phyloP scores from a whole-genome alignment of 345 rosid species.

The Alliaria petiolata region DNA sequence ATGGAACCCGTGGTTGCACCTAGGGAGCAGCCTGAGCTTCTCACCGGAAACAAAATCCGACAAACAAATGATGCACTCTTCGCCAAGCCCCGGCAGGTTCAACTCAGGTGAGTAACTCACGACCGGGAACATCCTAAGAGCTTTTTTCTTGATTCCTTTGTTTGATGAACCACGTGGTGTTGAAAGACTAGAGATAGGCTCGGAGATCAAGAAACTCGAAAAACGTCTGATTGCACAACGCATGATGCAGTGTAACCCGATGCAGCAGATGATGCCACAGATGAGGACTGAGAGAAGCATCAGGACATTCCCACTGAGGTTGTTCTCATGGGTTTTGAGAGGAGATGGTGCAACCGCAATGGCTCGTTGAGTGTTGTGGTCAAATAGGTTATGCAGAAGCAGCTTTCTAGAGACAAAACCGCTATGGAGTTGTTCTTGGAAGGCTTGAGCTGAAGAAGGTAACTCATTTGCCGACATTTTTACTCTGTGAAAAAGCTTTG shows the following conservation, averaged over 20 bases:
- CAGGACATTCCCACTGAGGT: slow-evolving; percentile 38
- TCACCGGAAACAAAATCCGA: slow-evolving; percentile 46
- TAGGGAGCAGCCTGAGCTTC: slow-evolving; percentile 42
- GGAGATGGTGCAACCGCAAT: slow-evolving; percentile 24
- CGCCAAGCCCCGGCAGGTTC: slow-evolving; percentile 41
- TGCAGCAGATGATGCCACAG: slow-evolving; percentile 48
- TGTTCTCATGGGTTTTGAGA: slow-evolving; percentile 12
- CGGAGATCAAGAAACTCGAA: slow-evolving; percentile 37
- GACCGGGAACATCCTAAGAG: slow-evolving; percentile 42
- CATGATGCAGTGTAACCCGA: slow-evolving; percentile 48
- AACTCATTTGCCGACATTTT: slow-evolving; percentile 21
- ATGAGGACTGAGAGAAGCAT: slow-evolving; percentile 46
- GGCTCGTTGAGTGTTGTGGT: slow-evolving; percentile 14
- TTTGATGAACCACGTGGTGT: slow-evolving; percentile 9
- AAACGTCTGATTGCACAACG: slow-evolving; percentile 45
- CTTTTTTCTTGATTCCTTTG: slow-evolving; percentile 44
- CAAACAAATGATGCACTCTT: slow-evolving; percentile 55
- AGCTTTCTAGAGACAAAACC: slow-evolving; percentile 32
- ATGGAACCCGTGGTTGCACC: slow-evolving; percentile 52
- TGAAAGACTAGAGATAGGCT: slow-evolving; percentile 19
- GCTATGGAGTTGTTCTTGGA: slow-evolving; percentile 25
- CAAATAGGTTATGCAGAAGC: slow-evolving; percentile 31
- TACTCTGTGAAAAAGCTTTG: slow-evolving; percentile 6
- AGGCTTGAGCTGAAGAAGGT: slow-evolving; percentile 24
- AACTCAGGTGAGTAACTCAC: slow-evolving; percentile 42